A percentile compares a stretch with the other conserved stretches of the same genome.
Conservation (phyloP, 1,284 basidiomycete species). For the Boletus semigastroideus region DNA sequence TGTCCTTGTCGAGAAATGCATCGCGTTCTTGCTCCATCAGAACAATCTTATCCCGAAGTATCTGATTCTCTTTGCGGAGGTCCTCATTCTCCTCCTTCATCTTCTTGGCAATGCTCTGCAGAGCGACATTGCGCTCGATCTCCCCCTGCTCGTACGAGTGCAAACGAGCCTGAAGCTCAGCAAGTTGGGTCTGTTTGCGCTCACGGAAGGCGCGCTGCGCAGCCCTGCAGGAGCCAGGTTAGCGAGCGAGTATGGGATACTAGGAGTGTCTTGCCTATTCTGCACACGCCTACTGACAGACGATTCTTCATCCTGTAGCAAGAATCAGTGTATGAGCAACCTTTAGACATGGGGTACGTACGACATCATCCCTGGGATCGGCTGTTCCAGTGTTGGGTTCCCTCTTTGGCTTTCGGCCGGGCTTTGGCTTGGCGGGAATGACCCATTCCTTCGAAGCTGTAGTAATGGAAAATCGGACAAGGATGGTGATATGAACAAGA, state of each 20-base stretch:
- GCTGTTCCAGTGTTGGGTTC: conserved; percentile 41
- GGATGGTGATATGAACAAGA: background rate
- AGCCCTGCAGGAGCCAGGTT: conserved; percentile 49
- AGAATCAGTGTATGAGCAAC: conserved; percentile 9
- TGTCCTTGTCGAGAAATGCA: conserved; percentile 39
- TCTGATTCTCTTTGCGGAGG: conserved; percentile 62
- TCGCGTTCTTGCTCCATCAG: conserved; percentile 48
- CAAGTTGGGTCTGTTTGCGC: conserved; percentile 85
- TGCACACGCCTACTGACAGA: conserved; percentile 68
- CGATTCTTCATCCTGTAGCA: conserved; percentile 43
- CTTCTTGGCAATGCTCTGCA: conserved; percentile 83
- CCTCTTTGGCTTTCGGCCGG: conserved; percentile 85
- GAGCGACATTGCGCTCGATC: conserved; percentile 83
- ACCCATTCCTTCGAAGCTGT: conserved; percentile 89
- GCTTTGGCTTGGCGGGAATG: conserved; percentile 85
- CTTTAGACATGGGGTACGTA: conserved; percentile 29
- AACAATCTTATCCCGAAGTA: conserved; percentile 60
- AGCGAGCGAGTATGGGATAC: background rate
- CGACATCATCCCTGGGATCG: conserved; percentile 47
- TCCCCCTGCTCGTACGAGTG: conserved; percentile 88
- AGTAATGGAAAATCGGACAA: background rate
- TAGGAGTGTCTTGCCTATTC: conserved; percentile 55
- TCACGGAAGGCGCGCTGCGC: conserved; percentile 91
- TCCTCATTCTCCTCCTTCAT: conserved; percentile 86
- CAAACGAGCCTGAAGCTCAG: conserved; percentile 86